These are phyloP conservation scores for Xanthoparmelia taractica DNA, from an alignment of 495 filamentous ascomycete species.

Conservation along the genomic window DNA sequence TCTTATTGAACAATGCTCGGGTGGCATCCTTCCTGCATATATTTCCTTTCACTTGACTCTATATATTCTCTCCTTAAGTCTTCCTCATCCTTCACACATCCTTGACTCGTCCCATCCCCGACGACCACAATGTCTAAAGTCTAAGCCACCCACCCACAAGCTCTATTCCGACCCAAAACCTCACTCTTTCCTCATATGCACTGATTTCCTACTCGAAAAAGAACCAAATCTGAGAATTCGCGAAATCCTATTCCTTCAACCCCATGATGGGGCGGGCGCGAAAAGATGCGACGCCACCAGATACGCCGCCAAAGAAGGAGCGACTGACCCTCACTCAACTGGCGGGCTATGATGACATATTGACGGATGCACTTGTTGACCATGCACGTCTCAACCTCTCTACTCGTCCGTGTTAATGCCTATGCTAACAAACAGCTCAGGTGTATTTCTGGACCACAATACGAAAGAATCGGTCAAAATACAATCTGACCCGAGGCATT, in stretches of 20 bases:
- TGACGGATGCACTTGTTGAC: conserved; percentile 93
- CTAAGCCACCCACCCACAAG: background rate
- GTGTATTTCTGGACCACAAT: conserved; percentile 92
- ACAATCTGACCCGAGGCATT: conserved; percentile 73
- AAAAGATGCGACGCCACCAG: conserved; percentile 17
- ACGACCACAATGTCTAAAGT: conserved; percentile 7
- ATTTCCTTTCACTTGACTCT: background rate
- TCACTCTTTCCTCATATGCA: conserved; percentile 9
- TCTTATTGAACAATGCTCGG: no score
- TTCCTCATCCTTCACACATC: background rate
- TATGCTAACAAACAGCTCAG: conserved; percentile 38
- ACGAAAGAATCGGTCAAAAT: conserved; percentile 86
- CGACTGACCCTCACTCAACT: conserved; percentile 78
- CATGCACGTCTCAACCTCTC: conserved; percentile 55
- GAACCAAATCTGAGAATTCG: background rate
- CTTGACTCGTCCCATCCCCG: background rate
- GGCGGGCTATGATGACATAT: conserved; percentile 87
- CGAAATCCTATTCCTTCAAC: background rate
- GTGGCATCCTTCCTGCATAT: conserved; percentile 3
- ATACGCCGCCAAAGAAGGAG: conserved; percentile 34
- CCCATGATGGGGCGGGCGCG: conserved; percentile 8
- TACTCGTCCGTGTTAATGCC: background rate
- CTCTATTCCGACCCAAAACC: background rate
- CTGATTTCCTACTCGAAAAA: background rate
- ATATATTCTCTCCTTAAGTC: background rate